Percentiles rank a stretch among this genome's conserved stretches.
These are phyloP conservation scores for Neurospora tetraspora DNA, from an alignment of 495 filamentous ascomycete genomes.

Conservation along the genomic window DNA sequence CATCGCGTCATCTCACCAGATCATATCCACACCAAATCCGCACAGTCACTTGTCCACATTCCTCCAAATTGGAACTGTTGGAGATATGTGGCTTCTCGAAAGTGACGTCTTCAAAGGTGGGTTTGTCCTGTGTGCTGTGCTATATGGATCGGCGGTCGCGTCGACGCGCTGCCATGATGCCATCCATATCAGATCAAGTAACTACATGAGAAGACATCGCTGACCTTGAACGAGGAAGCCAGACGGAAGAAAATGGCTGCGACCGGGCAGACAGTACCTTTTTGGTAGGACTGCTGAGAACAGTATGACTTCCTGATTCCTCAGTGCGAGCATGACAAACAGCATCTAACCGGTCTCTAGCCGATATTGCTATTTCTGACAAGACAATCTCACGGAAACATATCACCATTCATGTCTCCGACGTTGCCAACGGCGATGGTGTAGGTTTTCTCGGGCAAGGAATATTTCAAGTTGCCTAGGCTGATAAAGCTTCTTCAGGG, in stretches of 20 bases:
- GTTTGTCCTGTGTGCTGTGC: constrained; percentile 1
- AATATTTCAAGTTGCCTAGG: background rate
- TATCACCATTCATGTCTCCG: constrained; percentile 61
- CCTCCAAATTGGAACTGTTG: background rate
- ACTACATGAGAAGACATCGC: background rate
- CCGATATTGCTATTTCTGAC: constrained; percentile 52
- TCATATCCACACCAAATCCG: background rate
- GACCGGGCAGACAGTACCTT: constrained; percentile 71
- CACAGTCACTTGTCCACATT: background rate
- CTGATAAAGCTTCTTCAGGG: constrained; percentile 26
- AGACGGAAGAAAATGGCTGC: constrained; percentile 67
- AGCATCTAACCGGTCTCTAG: constrained; percentile 16
- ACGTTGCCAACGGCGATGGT: constrained; percentile 56
- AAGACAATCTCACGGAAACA: constrained; percentile 86
- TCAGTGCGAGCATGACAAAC: background rate
- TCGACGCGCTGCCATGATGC: background rate
- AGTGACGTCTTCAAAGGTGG: constrained; percentile 42
- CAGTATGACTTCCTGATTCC: constrained; percentile 23
- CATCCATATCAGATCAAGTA: background rate
- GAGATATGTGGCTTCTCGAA: constrained; percentile 51
- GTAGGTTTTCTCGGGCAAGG: constrained; percentile 34
- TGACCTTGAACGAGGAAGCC: background rate
- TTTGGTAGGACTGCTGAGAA: constrained; percentile 55
- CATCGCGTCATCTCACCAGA: background rate
- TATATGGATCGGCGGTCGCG: background rate